Evolutionary conservation across 2,329 filamentous ascomycete species (phyloP), one percentile per base, ranked within the genome.

Genomic region (Phaeosphaeriaceae sp.): DNA sequence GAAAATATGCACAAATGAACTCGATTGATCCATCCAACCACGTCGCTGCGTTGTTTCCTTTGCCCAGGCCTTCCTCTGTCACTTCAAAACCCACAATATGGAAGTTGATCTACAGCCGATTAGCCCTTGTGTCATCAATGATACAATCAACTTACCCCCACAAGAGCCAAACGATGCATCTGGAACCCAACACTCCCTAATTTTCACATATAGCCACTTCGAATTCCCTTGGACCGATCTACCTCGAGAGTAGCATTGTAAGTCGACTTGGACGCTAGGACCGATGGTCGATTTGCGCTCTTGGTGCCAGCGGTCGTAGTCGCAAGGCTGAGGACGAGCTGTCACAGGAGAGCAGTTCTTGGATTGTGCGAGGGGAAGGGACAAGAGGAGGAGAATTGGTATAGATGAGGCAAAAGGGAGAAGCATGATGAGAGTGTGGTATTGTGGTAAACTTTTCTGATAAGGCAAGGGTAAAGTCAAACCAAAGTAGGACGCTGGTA

Each of bases 261-360:
- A 20, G 13, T 47, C 26, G 20, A 47, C 16, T 21, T 36, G 44
- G 4, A 37, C 37, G 20, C 30, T 36, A 9, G 30, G 44, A 4
- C 20, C 29, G 23, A 47, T 35, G 9, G 32, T 28, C 11, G 16
- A 9, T 21, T 42, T 47, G 38, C 37, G 44, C 32, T 47, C 44
- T 37, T 47, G 44, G 32, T 47, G 44, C 44, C 37, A 47, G 3
- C 20, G 30, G 18, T 47, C 44, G 17, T 36, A 47, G 30, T 47
- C 38, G 32, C 44, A 47, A 6, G 37, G 9, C 4, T 15, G 18
- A 8, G 44, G 44, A 12, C 36, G 30, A 30, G 37, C 29, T 18
- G 30, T 29, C 4, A 26, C 15, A 16, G 32, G 29, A 20, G 36
- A 18, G 26, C 44, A 47, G 11, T 29, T 29, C 9, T 47, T 47